Base-by-base conservation (phyloP, 2,329 filamentous ascomycete species). In the Coniochaeta sp. region DNA sequence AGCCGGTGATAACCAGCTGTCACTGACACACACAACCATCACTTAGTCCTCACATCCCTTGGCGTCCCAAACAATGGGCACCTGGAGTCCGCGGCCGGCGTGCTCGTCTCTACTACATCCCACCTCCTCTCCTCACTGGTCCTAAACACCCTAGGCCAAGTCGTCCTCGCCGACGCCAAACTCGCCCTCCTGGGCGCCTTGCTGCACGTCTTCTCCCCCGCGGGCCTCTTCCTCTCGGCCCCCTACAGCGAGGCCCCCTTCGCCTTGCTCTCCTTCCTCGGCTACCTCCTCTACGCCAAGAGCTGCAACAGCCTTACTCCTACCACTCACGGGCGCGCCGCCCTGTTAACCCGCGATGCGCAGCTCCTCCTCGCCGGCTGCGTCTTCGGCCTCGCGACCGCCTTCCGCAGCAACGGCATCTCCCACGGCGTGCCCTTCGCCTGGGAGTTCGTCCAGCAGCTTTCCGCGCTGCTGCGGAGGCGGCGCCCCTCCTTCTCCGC, bases 211-310 rank as follows among this genome's bases (percentile, higher is more conserved):
- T 63, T 97, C 48, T 94, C 89, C 0, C 92, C 94, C 0, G 94
- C 88, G 0, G 92, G 92, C 1, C 70, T 96, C 2, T 97, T 99
- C 64, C 79, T 99, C 16, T 91, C 87, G 0, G 86, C 91, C 0
- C 90, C 92, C 0, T 95, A 94, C 66, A 79, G 83, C 9, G 94
- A 99, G 71, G 83, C 87, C 56, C 67, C 85, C 0, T 96, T 91
- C 67, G 84, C 92, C 0, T 74, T 88, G 20, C 72, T 96, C 30
- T 87, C 87, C 35, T 89, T 96, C 60, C 59, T 76, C 0, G 94
- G 90, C 1, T 84, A 83, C 61, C 76, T 87, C 27, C 65, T 86
- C 47, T 94, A 92, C 64, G 79, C 80, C 1, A 73, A 76, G 42
- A 72, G 73, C 61, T 61, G 74, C 75, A n/a, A n/a, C n/a, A n/a